A percentile compares a stretch with the other conserved stretches of the same genome.
phyloP scores from a whole-genome alignment of 1,139 yeast genomes.

The Protomyces pachydermus region DNA sequence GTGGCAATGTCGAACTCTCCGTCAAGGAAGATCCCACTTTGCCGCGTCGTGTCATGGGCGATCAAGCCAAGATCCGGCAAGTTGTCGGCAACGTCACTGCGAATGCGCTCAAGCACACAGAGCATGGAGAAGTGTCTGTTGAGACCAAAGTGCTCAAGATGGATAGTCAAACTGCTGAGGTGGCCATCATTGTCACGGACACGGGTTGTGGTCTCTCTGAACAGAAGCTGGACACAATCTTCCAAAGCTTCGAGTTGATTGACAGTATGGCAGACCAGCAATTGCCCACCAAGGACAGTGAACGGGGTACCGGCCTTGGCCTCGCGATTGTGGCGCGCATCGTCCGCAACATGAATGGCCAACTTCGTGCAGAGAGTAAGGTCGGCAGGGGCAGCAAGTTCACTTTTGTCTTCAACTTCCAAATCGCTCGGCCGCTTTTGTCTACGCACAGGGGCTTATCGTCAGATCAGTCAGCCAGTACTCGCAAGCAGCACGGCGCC shows the following conservation, averaged over 20 bases:
- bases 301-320: conserved; percentile 24
- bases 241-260: conserved; percentile 18
- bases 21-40: conserved; percentile 39
- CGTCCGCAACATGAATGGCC: conserved; percentile 27
- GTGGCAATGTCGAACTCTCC: conserved; percentile 6
- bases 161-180: conserved; percentile 31
- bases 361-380: conserved; percentile 12
- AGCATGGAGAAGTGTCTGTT: conserved; percentile 49
- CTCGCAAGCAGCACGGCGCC: background rate
- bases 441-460: background rate
- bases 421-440: background rate
- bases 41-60: conserved; percentile 82
- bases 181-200: conserved; percentile 71
- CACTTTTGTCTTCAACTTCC: conserved; percentile 16
- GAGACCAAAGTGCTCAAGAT: background rate
- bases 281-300: background rate
- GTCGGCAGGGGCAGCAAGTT: conserved; percentile 24
- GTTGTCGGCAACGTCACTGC: conserved; percentile 81
- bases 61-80: conserved; percentile 77
- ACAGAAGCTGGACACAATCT: conserved; percentile 18
- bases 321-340: conserved; percentile 25
- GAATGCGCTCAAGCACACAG: conserved; percentile 81
- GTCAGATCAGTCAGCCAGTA: background rate
- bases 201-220: conserved; percentile 27
- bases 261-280: conserved; percentile 1